Evolutionary conservation across 768 basidiomycete genomes (phyloP), one percentile per base, ranked within the genome.

Genomic region (Hygrocybe coccinea): DNA sequence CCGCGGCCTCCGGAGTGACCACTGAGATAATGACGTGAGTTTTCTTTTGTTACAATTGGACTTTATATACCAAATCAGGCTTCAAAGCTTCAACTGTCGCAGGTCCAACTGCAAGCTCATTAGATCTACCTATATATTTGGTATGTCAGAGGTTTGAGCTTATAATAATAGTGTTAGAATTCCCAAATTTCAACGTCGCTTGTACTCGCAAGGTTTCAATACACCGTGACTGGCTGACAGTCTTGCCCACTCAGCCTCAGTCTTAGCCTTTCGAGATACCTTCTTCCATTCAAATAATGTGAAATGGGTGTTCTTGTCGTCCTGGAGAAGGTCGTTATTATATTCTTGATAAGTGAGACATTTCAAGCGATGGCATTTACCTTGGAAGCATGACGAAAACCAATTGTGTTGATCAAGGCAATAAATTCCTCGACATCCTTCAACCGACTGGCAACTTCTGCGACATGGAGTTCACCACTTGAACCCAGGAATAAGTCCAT

Each of bases 151-250:
- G n/a, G n/a, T n/a, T n/a, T n/a, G 10, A 11, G 33, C n/a, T 12
- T 19, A 46, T n/a, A 44, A 29, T 29, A 46, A 35, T 34, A 46
- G 45, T n/a, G n/a, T n/a, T n/a, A n/a, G n/a, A n/a, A n/a, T n/a
- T n/a, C n/a, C n/a, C 50, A 25, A 48, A 14, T n/a, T 12, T 52
- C 57, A 95, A 65, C 93, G 78, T 62, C 88, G 79, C 68, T 95
- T 97, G 69, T 97, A 97, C 73, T 95, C 90, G 70, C 93, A 97
- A 35, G 94, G 85, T 69, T 91, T 91, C 56, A 97, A 74, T 36
- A 89, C 63, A 54, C 68, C 64, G 14, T 83, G 80, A 62, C 76
- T 79, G 8, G 74, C 71, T 63, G 81, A 49, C 21, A 91, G 60
- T 41, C 73, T 74, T 10, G 63, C 65, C 85, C 87, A 93, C 56